These are phyloP conservation scores for Candida silvatica DNA, from an alignment of 805 yeast species.

Conservation along the genomic window DNA sequence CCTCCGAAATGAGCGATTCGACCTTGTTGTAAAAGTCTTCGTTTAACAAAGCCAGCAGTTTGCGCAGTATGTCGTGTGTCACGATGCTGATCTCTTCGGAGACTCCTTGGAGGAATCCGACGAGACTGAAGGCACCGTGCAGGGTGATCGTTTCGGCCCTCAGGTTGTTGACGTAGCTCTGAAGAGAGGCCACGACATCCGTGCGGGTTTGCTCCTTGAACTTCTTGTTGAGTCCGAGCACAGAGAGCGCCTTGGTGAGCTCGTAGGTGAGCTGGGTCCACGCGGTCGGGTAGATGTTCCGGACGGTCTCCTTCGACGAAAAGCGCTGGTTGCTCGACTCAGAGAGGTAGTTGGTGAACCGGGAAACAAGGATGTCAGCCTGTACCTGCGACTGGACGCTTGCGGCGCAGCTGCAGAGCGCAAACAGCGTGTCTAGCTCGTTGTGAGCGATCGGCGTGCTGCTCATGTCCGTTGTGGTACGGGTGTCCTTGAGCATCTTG, in stretches of 20 bases:
- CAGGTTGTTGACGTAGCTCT: constrained; percentile 5
- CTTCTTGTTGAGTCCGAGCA: constrained; percentile 16
- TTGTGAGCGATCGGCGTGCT: constrained; percentile 12
- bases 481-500: constrained; percentile 12
- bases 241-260: constrained; percentile 24
- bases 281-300: constrained; percentile 27
- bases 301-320: constrained; percentile 17
- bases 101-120: constrained; percentile 23
- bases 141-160: constrained; percentile 1
- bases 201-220: constrained; percentile 11
- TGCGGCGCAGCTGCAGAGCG: constrained; percentile 41
- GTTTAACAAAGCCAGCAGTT: constrained; percentile 16
- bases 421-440: constrained; percentile 46
- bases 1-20: constrained; percentile 12
- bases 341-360: constrained; percentile 36
- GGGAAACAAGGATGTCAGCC: constrained; percentile 33
- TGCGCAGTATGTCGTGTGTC: constrained; percentile 11
- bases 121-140: constrained; percentile 17
- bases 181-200: constrained; percentile 6
- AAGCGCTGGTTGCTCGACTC: constrained; percentile 37
- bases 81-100: constrained; percentile 17
- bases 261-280: constrained; percentile 32
- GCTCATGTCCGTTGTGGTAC: constrained; percentile 7
- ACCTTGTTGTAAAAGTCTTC: constrained; percentile 19
- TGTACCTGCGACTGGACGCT: constrained; percentile 27